Base-by-base conservation (phyloP, 23 red algal genomes). In the Agarophyton chilense region DNA sequence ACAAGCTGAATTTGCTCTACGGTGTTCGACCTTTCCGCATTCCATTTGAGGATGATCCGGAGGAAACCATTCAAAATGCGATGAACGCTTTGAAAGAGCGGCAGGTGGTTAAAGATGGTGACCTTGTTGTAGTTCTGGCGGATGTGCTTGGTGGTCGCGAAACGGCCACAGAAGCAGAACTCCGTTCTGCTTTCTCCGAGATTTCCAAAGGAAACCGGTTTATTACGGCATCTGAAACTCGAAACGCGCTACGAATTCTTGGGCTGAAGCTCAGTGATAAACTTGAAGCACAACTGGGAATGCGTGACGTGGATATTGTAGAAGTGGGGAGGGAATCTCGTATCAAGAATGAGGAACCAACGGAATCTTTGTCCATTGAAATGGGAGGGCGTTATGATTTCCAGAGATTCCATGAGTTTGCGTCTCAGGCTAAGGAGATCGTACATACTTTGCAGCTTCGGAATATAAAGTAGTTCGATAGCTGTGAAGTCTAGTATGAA, bases 371-470 rank as follows among this genome's bases (percentile, higher is more conserved):
- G 10, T 70, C 72, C 34, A 60, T 52, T 38, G 86, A 63, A 25
- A 78, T 67, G 21, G 45, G 44, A 22, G 89, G 81, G 28, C 61
- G 90, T 33, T 84, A 90, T 46, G 92, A 94, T 77, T 90, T 94
- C 44, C 66, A 88, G 29, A 32, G 60, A 32, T 99, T 99, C 75
- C 68, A 77, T 35, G 55, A 90, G 47, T 87, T 96, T 80, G 97
- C 90, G 17, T 74, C 93, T 25, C 72, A 83, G 42, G 88, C 92
- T 10, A 87, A 81, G 29, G 93, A 99, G 65, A 94, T 96, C 49
- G 94, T 99, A 17, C 97, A 99, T 77, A 96, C 97, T 55, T 60
- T 99, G 32, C 97, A 99, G 76, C 81, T 95, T 33, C 88, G 96
- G 21, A 47, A 32, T 32, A 84, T 98, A 2, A 76, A 74, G 68